Conservation (phyloP, 768 basidiomycete species). For the Leccinum sublutescens region DNA sequence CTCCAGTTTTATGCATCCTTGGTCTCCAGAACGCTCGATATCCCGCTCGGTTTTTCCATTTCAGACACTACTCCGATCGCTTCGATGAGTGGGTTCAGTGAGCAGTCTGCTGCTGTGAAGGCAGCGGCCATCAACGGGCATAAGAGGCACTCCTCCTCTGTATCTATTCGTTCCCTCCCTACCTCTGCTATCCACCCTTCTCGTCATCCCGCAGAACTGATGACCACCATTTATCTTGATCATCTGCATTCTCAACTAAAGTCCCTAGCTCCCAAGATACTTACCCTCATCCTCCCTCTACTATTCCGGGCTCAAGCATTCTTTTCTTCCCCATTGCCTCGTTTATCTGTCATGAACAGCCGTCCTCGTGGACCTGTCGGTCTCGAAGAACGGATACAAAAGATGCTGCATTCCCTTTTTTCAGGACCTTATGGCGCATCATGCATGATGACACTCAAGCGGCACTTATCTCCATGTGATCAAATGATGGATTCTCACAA, state of each 20-base stretch:
- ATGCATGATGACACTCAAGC: slow-evolving; percentile 63
- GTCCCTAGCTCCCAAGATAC: slow-evolving; percentile 51
- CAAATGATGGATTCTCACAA: slow-evolving; percentile 23
- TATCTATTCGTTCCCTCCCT: slow-evolving; percentile 48
- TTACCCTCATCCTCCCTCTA: slow-evolving; percentile 60
- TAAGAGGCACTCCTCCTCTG: slow-evolving; percentile 59
- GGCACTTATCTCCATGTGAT: slow-evolving; percentile 46
- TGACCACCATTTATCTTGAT: slow-evolving; percentile 59
- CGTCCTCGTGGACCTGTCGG: slow-evolving; percentile 31
- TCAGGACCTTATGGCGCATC: slow-evolving; percentile 63
- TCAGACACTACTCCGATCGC: slow-evolving; percentile 16
- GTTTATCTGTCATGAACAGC: slow-evolving; percentile 53
- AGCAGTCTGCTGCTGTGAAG: slow-evolving; percentile 24
- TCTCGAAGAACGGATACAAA: slow-evolving; percentile 56
- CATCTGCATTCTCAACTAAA: slow-evolving; percentile 64
- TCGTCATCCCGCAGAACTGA: slow-evolving; percentile 62
- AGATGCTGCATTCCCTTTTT: slow-evolving; percentile 55
- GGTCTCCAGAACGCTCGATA: slow-evolving; percentile 51
- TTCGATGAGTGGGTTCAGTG: slow-evolving; percentile 33
- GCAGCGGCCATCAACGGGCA: slow-evolving; percentile 39
- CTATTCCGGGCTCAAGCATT: slow-evolving; percentile 71
- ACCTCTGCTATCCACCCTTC: slow-evolving; percentile 29
- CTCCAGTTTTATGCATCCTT: slow-evolving; percentile 59
- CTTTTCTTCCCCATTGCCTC: slow-evolving; percentile 64
- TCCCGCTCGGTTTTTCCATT: slow-evolving; percentile 24